Evolutionary conservation across 2,329 filamentous ascomycete species (phyloP), one percentile per base, ranked within the genome.

Genomic region (Fusarium sp.): DNA sequence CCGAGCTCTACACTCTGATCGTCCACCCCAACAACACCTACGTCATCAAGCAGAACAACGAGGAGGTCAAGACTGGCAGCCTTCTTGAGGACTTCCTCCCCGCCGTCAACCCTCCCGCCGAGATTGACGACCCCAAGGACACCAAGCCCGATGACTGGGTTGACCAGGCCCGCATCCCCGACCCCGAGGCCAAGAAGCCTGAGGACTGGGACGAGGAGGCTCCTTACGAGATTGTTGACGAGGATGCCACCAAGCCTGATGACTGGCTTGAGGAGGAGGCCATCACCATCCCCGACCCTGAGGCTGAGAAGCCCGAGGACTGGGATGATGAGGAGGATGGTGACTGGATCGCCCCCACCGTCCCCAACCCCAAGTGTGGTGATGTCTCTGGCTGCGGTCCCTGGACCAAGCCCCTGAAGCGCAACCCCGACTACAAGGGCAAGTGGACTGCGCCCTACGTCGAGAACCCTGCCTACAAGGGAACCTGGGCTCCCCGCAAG

Each of bases 321-420:
- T 99, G 97, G 97, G 96, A 98, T 86, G 96, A 99, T 69, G 97
- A 99, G 88, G 97, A 99, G 88, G 97, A 99, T 84, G 97, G 97
- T 84, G 97, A 99, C 88, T 99, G 95, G 95, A 85, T 97, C 77
- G 87, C 95, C 62, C 97, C 96, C 68, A 95, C 92, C 65, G 91
- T 99, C 65, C 90, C 95, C 83, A 98, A 99, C 91, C 94, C 96
- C 85, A 98, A 98, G 91, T 98, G 97, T 82, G 91, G 92, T 75
- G 96, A 98, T 68, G 94, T 88, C 77, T 95, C 96, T 87, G 97
- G 97, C 81, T 98, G 97, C 85, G 97, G 97, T 80, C 91, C 93
- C 80, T 99, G 97, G 97, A 89, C 92, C 79, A 91, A 94, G 87
- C 97, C 97, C 77, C 91, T 94, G 91, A 98, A 92, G 88, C 94